Evolutionary conservation across 2,329 filamentous ascomycete genomes (phyloP), one percentile per base, ranked within the genome.

Genomic region (Aspergillus ibericus): DNA sequence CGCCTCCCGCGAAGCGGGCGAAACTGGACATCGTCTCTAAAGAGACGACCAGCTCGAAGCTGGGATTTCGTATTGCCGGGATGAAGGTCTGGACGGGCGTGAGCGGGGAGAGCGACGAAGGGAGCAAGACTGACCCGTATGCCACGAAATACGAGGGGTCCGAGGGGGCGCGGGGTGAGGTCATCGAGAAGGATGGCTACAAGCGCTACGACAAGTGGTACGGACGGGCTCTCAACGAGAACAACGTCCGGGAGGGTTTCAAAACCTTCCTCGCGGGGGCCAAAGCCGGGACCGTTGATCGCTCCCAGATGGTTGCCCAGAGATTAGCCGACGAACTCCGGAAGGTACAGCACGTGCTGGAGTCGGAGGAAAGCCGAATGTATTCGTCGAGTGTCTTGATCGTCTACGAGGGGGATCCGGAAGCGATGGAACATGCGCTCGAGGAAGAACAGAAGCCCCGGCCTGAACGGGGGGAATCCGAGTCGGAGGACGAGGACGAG

Each of bases 201-300:
- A 81, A 81, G 67, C 80, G 82, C 13, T 89, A 86, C 69, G 85
- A 88, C 70, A 89, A 88, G 68, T 81, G 84, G 75, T 89, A 88
- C 63, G 87, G 87, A 4, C 81, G 86, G 27, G 80, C 81, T 1
- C 85, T 88, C 70, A 80, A 70, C 10, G 78, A 78, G 0, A 74
- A 82, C 1, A 85, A 82, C 61, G 81, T 88, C 13, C 77, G 79
- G 18, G 77, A 83, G 27, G 86, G 82, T 0, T 86, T 89, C 59
- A 76, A 79, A 42, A 81, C 82, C 7, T 89, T 84, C 66, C 77
- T 88, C 29, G 75, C 78, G 8, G 77, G 80, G 4, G 74, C 76
- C 32, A 74, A 75, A 60, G 72, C 68, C 35, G 77, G 75, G 52
- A 69, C 69, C 8, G 68, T 74, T 5, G 78, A 80, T 49, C 75